Evolutionary conservation across 805 yeast species (phyloP).

Genomic region (Kazachstania africana): DNA sequence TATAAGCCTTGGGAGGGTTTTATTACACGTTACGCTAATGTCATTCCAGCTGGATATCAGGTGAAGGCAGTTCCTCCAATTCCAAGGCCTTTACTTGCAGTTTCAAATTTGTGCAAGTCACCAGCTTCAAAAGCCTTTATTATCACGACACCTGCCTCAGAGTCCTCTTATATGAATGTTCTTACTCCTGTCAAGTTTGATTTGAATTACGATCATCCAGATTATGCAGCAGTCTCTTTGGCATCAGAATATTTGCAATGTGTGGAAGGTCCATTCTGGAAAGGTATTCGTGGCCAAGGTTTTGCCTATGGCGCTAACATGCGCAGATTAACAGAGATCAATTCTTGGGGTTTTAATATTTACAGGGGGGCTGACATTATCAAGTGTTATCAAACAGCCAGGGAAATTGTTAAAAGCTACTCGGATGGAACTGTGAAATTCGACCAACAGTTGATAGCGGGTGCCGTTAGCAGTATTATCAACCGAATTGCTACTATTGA

Average conservation of each 20-base stretch:
- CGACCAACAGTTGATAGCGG: constrained; percentile 50
- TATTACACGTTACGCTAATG: constrained; percentile 7
- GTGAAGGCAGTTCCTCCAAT: constrained; percentile 24
- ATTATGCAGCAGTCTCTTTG: constrained; percentile 57
- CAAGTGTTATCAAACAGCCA: constrained; percentile 49
- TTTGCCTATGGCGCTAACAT: constrained; percentile 80
- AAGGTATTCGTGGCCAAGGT: constrained; percentile 90
- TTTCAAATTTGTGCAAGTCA: constrained; percentile 42
- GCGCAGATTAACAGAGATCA: constrained; percentile 47
- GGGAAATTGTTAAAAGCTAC: constrained; percentile 48
- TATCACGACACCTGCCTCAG: constrained; percentile 72
- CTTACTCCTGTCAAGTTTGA: constrained; percentile 44
- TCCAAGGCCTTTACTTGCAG: constrained; percentile 43
- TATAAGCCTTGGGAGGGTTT: constrained; percentile 19
- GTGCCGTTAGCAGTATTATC: constrained; percentile 68
- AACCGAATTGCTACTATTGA: constrained; percentile 59
- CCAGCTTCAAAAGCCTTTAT: constrained; percentile 46
- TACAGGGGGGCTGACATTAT: constrained; percentile 78
- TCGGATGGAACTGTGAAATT: constrained; percentile 43
- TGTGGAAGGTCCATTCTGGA: constrained; percentile 96
- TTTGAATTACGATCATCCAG: constrained; percentile 36
- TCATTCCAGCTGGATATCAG: not conserved
- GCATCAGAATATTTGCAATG: constrained; percentile 70
- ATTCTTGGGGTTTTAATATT: constrained; percentile 52
- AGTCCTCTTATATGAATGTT: constrained; percentile 58